Percentiles rank a stretch among this genome's conserved stretches.
Conservation (phyloP, 768 basidiomycete genomes). For the Suillus fuscotomentosus region DNA sequence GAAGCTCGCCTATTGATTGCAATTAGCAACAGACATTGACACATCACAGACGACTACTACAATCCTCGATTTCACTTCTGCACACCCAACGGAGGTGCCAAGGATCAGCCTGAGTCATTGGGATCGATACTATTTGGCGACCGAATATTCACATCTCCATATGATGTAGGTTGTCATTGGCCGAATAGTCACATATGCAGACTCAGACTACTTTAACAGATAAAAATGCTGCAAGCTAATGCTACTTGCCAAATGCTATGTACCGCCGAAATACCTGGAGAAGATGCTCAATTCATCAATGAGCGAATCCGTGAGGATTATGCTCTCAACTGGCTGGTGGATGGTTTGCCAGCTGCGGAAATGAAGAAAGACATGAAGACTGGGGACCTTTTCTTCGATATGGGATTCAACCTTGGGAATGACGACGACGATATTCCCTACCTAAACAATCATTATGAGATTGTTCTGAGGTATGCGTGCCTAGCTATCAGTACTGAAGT, state of each 20-base stretch:
- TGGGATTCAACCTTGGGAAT: conserved; percentile 89
- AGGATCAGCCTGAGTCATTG: conserved; percentile 78
- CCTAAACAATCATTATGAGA: conserved; percentile 92
- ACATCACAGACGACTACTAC: conserved; percentile 84
- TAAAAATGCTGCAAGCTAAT: conserved; percentile 79
- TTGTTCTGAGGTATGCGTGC: conserved; percentile 61
- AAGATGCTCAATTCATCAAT: conserved; percentile 88
- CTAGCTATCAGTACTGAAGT: conserved; percentile 2
- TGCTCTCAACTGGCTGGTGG: conserved; percentile 91
- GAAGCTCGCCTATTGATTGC: background rate
- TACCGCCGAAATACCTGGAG: conserved; percentile 51
- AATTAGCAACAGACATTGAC: conserved; percentile 6
- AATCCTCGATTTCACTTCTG: conserved; percentile 86
- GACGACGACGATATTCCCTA: conserved; percentile 67
- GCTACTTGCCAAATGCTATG: conserved; percentile 79
- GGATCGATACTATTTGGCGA: conserved; percentile 97
- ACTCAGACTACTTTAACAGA: conserved; percentile 38
- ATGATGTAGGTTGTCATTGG: conserved; percentile 55
- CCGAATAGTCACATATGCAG: conserved; percentile 8
- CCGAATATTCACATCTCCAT: conserved; percentile 88
- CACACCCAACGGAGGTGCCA: conserved; percentile 67
- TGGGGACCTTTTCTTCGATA: conserved; percentile 87
- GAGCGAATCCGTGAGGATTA: conserved; percentile 91
- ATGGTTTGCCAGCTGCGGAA: conserved; percentile 92
- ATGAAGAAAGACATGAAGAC: conserved; percentile 82